Conservation (phyloP, 2,329 filamentous ascomycete genomes). For the Lecanicillium sp. region DNA sequence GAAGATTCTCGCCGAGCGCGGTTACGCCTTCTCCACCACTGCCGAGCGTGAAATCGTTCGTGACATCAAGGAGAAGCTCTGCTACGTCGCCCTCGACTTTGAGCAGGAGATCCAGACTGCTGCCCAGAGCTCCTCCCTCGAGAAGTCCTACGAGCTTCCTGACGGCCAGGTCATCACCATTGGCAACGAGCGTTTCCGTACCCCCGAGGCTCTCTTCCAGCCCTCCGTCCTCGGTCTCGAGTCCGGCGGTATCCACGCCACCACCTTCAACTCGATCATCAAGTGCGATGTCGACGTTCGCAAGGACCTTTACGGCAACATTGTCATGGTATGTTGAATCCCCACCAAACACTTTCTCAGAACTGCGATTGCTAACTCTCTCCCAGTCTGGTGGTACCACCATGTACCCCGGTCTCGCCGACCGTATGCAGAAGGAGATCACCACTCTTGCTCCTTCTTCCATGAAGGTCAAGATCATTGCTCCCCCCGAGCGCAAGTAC, state of each 20-base stretch:
- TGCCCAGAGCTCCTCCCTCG: conserved; percentile 94
- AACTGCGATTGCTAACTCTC: conserved; percentile 25
- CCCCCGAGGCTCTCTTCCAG: conserved; percentile 99
- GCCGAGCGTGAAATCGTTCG: conserved; percentile 99
- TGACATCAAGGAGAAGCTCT: conserved; percentile 99
- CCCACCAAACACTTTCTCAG: background rate
- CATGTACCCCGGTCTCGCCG: conserved; percentile 99
- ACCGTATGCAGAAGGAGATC: conserved; percentile 99
- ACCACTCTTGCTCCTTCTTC: conserved; percentile 97
- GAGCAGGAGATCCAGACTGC: conserved; percentile 99
- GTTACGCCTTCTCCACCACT: conserved; percentile 99
- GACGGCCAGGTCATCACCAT: conserved; percentile 99
- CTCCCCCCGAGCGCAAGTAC: conserved; percentile 99
- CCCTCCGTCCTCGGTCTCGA: conserved; percentile 97
- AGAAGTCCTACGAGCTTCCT: conserved; percentile 99
- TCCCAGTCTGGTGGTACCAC: conserved; percentile 96
- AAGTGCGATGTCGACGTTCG: conserved; percentile 99
- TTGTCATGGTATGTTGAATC: conserved; percentile 83
- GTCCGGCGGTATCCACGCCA: conserved; percentile 98
- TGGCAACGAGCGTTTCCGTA: conserved; percentile 99
- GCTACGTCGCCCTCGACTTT: conserved; percentile 99
- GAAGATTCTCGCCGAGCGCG: conserved; percentile 99
- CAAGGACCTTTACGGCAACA: conserved; percentile 99
- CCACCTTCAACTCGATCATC: conserved; percentile 99
- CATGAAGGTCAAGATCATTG: conserved; percentile 99